Evolutionary conservation across 2,329 filamentous ascomycete genomes (phyloP), one percentile per base, ranked within the genome.

Genomic region (Penicillium polonicum): DNA sequence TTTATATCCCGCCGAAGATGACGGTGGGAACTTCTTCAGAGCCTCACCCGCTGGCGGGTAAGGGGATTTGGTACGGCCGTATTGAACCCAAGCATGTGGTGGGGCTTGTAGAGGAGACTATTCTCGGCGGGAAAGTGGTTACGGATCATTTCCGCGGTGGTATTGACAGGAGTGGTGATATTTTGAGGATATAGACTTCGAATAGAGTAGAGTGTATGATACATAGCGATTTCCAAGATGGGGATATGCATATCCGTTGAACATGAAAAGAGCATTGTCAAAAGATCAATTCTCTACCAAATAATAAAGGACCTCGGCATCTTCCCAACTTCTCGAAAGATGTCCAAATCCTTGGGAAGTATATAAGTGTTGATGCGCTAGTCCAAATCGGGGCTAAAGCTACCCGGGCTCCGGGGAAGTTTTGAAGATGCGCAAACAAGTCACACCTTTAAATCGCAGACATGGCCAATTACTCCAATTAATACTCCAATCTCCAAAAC

Each of bases 31-130:
- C 43, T 31, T 60, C 59, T 19, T 61, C 60, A 23, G 57, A 54
- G n/a, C 52, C 58, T 51, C 70, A 73, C 57, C 71, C 74, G 46
- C 67, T 78, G 64, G 74, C 75, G 10, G 75, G 75, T 5, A 77
- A 72, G 59, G 75, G 75, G 0, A 93, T 97, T 65, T 97, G 92
- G 92, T 84, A 97, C 60, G 92, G 90, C 19, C 82, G 92, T 45
- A 85, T 97, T 33, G 80, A 82, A 72, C 92, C 92, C 0, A 88
- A 91, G 76, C 91, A 97, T 74, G 93, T 92, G 64, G 91, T 96
- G 79, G 94, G 93, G 44, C 83, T 97, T 62, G 86, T 97, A 25
- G 83, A 87, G 66, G 95, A 90, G 73, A 97, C 93, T 0, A 82
- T 97, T 1, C 73, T 97, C 64, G 87, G 92, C 72, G 93, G 93